phyloP scores from a whole-genome alignment of 495 filamentous ascomycete genomes.

The Podospora pseudoanserina region DNA sequence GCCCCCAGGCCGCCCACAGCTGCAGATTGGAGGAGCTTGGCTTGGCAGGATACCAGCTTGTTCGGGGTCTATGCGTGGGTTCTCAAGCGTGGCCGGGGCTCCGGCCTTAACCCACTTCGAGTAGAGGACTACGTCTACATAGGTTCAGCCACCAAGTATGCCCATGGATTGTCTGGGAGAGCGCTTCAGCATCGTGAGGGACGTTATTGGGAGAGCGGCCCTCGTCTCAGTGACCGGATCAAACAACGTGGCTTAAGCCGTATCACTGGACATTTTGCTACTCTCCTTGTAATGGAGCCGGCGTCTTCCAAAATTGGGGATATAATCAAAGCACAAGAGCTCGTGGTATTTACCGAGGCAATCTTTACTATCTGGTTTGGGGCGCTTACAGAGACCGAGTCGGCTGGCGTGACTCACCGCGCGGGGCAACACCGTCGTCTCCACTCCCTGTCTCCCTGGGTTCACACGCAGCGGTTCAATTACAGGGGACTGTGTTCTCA shows the following conservation, averaged over 20 bases:
- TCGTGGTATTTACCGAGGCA: not conserved
- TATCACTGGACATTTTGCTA: not conserved
- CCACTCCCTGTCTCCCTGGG: not conserved
- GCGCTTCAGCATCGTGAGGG: not conserved
- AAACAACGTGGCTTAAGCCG: slow-evolving; percentile 1
- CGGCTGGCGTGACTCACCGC: not conserved
- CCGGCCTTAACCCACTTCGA: not conserved
- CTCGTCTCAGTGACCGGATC: not conserved
- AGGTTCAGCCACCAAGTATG: not conserved
- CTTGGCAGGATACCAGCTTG: not conserved
- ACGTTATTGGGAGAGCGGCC: not conserved
- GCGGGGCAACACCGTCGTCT: not conserved
- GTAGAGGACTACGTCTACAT: not conserved
- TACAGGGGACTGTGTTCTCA: slow-evolving; percentile 1
- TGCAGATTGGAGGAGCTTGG: not conserved
- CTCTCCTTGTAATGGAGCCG: not conserved
- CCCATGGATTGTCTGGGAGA: not conserved
- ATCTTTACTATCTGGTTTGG: not conserved
- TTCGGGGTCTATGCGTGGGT: not conserved
- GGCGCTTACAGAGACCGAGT: not conserved
- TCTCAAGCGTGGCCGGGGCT: not conserved
- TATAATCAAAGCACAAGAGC: not conserved
- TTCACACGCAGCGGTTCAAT: not conserved
- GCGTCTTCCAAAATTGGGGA: not conserved
- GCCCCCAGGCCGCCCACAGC: not conserved